Conservation (phyloP, 2,329 filamentous ascomycete species). For the Cercospora sp. region DNA sequence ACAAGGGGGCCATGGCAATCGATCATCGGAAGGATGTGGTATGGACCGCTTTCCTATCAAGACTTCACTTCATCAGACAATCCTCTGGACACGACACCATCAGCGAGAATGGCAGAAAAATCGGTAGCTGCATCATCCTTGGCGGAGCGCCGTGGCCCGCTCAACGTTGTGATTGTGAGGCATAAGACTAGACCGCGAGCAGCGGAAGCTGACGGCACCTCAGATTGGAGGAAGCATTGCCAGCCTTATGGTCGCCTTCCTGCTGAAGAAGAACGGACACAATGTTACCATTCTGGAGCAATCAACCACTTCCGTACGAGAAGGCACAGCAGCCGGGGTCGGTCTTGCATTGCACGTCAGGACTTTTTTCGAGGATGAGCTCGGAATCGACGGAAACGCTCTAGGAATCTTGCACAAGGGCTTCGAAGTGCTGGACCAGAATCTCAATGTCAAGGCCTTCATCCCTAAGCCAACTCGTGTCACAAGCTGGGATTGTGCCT, state of each 20-base stretch:
- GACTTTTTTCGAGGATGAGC: conserved; percentile 26
- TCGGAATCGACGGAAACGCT: conserved; percentile 18
- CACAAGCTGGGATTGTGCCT: conserved; percentile 27
- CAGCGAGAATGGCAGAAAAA: neutral
- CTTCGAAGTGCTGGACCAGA: conserved; percentile 21
- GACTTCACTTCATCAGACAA: neutral
- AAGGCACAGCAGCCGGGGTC: conserved; percentile 28
- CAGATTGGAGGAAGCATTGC: conserved; percentile 47
- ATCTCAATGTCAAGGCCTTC: conserved; percentile 16
- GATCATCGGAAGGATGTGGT: neutral
- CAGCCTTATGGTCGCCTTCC: conserved; percentile 44
- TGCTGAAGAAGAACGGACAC: conserved; percentile 46
- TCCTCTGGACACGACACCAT: neutral
- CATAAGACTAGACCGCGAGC: neutral
- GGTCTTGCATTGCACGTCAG: conserved; percentile 20
- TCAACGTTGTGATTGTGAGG: conserved; percentile 2
- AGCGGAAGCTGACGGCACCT: neutral
- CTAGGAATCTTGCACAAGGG: conserved; percentile 17
- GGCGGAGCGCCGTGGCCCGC: neutral
- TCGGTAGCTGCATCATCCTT: neutral
- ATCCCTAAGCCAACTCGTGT: conserved; percentile 2
- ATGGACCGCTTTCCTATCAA: neutral
- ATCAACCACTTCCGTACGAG: conserved; percentile 22
- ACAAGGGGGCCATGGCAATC: neutral
- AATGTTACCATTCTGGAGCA: conserved; percentile 42